These are phyloP conservation scores for Cyberlindnera galapagoensis DNA, from an alignment of 805 yeast genomes.

Conservation along the genomic window DNA sequence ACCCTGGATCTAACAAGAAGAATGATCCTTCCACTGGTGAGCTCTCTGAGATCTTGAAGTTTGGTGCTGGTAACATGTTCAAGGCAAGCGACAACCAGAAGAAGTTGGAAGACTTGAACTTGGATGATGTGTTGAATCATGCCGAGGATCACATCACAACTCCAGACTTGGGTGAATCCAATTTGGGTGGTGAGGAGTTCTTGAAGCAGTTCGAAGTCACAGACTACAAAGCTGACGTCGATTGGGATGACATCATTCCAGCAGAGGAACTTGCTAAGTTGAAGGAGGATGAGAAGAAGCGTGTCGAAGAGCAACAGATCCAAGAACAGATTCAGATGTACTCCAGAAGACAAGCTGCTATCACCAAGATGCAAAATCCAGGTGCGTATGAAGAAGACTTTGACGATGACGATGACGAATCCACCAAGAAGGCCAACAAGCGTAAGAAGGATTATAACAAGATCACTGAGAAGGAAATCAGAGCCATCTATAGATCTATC, in stretches of 20 bases:
- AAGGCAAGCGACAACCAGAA: constrained; percentile 92
- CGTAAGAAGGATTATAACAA: constrained; percentile 38
- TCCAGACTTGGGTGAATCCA: constrained; percentile 95
- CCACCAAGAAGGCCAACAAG: constrained; percentile 24
- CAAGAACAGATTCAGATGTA: constrained; percentile 87
- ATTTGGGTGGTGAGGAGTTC: constrained; percentile 96
- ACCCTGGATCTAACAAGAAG: constrained; percentile 35
- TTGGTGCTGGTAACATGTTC: constrained; percentile 99
- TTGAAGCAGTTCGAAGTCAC: constrained; percentile 96
- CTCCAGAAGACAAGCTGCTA: constrained; percentile 72
- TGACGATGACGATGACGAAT: constrained; percentile 33
- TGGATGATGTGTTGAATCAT: constrained; percentile 92
- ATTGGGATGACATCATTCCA: constrained; percentile 99
- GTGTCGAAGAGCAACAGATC: constrained; percentile 78
- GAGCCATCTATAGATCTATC: constrained; percentile 79
- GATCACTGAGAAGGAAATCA: constrained; percentile 78
- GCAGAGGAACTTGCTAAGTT: constrained; percentile 83
- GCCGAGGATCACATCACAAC: constrained; percentile 97
- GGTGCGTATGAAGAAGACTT: constrained; percentile 34
- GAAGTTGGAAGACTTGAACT: constrained; percentile 88
- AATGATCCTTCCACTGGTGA: constrained; percentile 80
- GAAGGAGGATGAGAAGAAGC: constrained; percentile 85
- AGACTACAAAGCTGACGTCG: constrained; percentile 95
- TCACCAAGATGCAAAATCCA: constrained; percentile 49
- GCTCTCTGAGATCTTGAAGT: constrained; percentile 86